These are phyloP conservation scores for Exophiala sp. DNA, from an alignment of 2,329 filamentous ascomycete genomes.

Conservation along the genomic window DNA sequence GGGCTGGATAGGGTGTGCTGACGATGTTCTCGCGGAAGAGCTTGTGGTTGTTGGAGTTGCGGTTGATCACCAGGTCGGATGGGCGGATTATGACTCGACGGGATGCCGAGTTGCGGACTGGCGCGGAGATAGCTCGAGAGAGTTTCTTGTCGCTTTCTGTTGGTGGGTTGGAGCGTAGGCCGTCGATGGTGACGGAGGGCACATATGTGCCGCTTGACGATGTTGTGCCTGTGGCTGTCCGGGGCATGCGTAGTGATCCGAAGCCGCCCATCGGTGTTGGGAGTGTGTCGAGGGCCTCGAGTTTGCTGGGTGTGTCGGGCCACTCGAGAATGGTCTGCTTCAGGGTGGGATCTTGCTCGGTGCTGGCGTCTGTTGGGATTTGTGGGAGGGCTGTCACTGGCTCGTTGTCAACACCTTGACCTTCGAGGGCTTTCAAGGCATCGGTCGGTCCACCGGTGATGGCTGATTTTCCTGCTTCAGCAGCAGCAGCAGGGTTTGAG, in stretches of 20 bases:
- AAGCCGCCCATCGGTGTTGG: slow-evolving; percentile 24
- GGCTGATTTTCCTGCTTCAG: neutral
- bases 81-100: slow-evolving; percentile 29
- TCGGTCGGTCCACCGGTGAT: slow-evolving; percentile 9
- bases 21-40: slow-evolving; percentile 26
- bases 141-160: slow-evolving; percentile 19
- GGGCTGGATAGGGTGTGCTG: slow-evolving; percentile 27
- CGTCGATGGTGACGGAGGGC: slow-evolving; percentile 14
- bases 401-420: neutral
- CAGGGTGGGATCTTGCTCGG: slow-evolving; percentile 1
- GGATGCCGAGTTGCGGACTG: slow-evolving; percentile 17
- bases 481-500: neutral
- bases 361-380: neutral
- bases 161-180: slow-evolving; percentile 23
- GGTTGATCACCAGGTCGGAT: slow-evolving; percentile 24
- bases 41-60: slow-evolving; percentile 14
- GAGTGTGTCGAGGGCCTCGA: slow-evolving; percentile 20
- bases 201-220: slow-evolving; percentile 12
- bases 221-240: slow-evolving; percentile 1
- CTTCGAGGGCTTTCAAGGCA: slow-evolving; percentile 21
- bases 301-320: slow-evolving; percentile 11
- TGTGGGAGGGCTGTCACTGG: slow-evolving; percentile 1
- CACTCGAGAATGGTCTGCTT: slow-evolving; percentile 19
- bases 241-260: slow-evolving; percentile 21
- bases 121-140: slow-evolving; percentile 25